phyloP scores from a whole-genome alignment of 345 rosid genomes.

The Tarenaya hassleriana region DNA sequence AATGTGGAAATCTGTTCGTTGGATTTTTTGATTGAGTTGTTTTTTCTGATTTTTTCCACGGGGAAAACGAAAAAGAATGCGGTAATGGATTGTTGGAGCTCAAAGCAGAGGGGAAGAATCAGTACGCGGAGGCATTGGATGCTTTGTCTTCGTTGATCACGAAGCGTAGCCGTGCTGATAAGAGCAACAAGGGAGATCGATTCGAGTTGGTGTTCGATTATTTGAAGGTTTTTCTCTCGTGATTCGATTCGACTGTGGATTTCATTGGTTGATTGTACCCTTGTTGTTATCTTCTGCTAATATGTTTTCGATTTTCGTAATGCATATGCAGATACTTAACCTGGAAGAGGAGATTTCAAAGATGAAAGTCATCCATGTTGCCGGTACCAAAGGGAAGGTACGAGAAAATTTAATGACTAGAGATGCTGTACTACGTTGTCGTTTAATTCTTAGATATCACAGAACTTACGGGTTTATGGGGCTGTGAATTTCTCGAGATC shows the following conservation, averaged over 20 bases:
- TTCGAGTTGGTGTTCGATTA: slow-evolving; percentile 83
- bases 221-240: slow-evolving; percentile 44
- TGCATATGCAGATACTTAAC: slow-evolving; percentile 52
- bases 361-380: slow-evolving; percentile 90
- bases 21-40: slow-evolving; percentile 18
- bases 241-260: not conserved
- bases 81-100: slow-evolving; percentile 29
- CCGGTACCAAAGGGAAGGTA: slow-evolving; percentile 99
- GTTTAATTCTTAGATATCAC: not conserved
- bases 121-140: slow-evolving; percentile 75
- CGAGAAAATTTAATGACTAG: not conserved
- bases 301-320: not conserved
- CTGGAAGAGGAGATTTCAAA: slow-evolving; percentile 65
- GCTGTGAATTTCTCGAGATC: too few species aligned
- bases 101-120: slow-evolving; percentile 18
- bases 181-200: slow-evolving; percentile 74
- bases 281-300: not conserved
- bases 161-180: slow-evolving; percentile 83
- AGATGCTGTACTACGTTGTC: not conserved
- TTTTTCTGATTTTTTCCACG: not conserved
- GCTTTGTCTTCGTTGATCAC: slow-evolving; percentile 81
- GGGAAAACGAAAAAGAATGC: slow-evolving; percentile 13
- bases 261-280: not conserved
- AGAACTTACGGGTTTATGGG: too few species aligned
- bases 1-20: not conserved